Conservation (phyloP, 441 rosid species). For the Erodium trifolium region DNA sequence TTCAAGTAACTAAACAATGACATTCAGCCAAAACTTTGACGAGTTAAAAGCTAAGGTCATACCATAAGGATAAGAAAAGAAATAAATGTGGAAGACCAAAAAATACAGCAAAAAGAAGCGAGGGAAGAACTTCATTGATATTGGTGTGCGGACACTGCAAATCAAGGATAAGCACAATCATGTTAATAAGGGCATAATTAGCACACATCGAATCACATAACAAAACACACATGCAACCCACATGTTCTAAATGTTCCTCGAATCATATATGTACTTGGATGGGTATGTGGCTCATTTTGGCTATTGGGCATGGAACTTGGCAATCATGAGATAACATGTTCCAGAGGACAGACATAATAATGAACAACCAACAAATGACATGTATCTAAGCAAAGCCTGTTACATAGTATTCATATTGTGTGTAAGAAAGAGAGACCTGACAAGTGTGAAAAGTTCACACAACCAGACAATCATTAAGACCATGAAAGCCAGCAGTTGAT, state of each 20-base stretch:
- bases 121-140: conserved; percentile 98
- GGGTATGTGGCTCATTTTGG: background rate
- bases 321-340: background rate
- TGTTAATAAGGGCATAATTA: conserved; percentile 15
- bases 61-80: conserved; percentile 92
- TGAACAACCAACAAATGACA: too few relatives aligned
- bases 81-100: conserved; percentile 93
- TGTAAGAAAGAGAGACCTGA: conserved; percentile 44
- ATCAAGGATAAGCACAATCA: conserved; percentile 16
- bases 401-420: background rate
- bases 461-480: conserved; percentile 95
- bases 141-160: conserved; percentile 91
- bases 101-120: conserved; percentile 94
- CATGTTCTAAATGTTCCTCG: background rate
- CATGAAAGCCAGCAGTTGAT: conserved; percentile 97
- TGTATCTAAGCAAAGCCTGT: too few relatives aligned
- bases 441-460: conserved; percentile 86
- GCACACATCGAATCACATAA: background rate
- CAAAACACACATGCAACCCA: background rate
- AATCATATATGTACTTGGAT: background rate
- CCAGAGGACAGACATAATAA: too few relatives aligned
- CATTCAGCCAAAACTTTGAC: background rate
- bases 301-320: background rate
- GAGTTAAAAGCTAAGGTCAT: conserved; percentile 17
- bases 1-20: background rate